A percentile compares a stretch with the other conserved stretches of the same genome.
Evolutionary conservation across 768 basidiomycete species (phyloP).

Genomic region (Suillus spraguei): DNA sequence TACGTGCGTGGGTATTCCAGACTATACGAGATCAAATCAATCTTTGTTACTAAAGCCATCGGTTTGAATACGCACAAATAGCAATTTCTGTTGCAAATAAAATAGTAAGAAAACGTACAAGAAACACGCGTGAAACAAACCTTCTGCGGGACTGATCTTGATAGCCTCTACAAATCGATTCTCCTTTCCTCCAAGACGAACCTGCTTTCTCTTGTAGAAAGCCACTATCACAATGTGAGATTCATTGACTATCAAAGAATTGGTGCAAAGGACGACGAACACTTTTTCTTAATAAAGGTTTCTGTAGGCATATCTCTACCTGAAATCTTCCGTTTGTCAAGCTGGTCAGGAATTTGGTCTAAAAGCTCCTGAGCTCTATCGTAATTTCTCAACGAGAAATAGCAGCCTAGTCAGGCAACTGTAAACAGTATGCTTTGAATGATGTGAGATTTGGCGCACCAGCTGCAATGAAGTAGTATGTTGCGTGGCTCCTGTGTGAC

Average conservation of each 20-base stretch:
- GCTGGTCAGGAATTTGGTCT: constrained; percentile 59
- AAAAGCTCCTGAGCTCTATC: constrained; percentile 62
- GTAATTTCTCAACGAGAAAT: constrained; percentile 56
- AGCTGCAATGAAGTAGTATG: constrained; percentile 79
- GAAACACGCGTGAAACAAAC: constrained; percentile 35
- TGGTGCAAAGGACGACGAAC: constrained; percentile 41
- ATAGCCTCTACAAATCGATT: constrained; percentile 54
- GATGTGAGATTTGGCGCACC: constrained; percentile 34
- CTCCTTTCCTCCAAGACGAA: constrained; percentile 53
- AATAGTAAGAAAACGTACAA: constrained; percentile 12
- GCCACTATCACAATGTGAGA: constrained; percentile 47
- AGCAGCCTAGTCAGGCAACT: constrained; percentile 49
- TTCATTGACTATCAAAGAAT: constrained; percentile 4
- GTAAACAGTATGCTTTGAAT: constrained; percentile 2
- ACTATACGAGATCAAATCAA: constrained; percentile 42
- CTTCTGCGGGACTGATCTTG: constrained; percentile 71
- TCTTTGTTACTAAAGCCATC: not conserved
- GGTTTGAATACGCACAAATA: constrained; percentile 52
- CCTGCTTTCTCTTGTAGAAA: constrained; percentile 75
- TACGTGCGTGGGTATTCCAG: constrained; percentile 78
- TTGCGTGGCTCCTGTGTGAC: constrained; percentile 66
- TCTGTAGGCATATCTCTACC: constrained; percentile 78
- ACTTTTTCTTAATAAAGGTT: constrained; percentile 74
- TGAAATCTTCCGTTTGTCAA: constrained; percentile 61
- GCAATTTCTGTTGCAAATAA: constrained; percentile 54